Conservation (phyloP, 2,329 filamentous ascomycete species). For the Pseudomassariella vexata region DNA sequence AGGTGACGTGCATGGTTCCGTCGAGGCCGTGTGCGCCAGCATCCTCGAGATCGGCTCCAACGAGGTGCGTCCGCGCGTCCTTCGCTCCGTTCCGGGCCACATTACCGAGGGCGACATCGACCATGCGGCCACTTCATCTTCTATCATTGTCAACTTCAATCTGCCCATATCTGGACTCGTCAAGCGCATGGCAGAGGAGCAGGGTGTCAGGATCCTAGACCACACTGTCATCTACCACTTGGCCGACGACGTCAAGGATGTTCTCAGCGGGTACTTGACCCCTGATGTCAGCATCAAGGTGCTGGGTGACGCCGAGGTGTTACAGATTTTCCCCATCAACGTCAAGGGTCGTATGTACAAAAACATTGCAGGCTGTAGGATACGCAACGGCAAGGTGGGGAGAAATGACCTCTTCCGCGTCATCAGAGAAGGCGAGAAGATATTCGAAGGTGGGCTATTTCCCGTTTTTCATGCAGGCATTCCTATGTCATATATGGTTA, state of each 20-base stretch:
- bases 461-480: conserved; percentile 2
- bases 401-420: conserved; percentile 64
- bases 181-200: conserved; percentile 60
- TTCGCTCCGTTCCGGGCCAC: conserved; percentile 71
- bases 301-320: conserved; percentile 80
- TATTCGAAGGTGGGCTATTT: conserved; percentile 72
- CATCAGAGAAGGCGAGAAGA: conserved; percentile 59
- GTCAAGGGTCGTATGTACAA: conserved; percentile 63
- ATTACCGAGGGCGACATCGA: conserved; percentile 85
- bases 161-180: conserved; percentile 62
- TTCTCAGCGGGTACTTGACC: conserved; percentile 64
- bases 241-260: conserved; percentile 63
- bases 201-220: conserved; percentile 72
- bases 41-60: conserved; percentile 76
- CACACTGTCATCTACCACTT: conserved; percentile 83
- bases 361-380: conserved; percentile 80
- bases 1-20: conserved; percentile 88
- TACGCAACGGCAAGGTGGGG: conserved; percentile 72
- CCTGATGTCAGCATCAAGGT: conserved; percentile 64
- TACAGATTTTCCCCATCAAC: conserved; percentile 79
- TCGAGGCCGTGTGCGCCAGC: conserved; percentile 79
- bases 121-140: conserved; percentile 71
- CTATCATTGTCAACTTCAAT: conserved; percentile 84
- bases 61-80: conserved; percentile 71
- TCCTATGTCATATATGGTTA: not conserved